These are phyloP conservation scores for Fomitopsis pinicola DNA, from an alignment of 1,284 basidiomycete genomes.

Conservation along the genomic window DNA sequence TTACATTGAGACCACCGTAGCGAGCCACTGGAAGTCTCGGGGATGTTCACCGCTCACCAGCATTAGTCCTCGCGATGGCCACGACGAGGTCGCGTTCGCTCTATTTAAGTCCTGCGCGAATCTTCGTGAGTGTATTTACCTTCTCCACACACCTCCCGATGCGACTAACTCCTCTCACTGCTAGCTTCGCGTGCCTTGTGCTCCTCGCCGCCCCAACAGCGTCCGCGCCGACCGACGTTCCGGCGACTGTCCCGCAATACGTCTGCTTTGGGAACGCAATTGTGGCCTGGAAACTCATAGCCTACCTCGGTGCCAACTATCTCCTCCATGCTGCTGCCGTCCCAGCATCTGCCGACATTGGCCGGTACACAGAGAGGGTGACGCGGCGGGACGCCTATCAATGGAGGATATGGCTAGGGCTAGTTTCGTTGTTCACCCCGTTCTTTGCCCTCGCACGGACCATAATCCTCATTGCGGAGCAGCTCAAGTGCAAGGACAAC, in stretches of 20 bases:
- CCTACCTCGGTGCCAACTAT: slow-evolving; percentile 1
- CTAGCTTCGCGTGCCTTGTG: not conserved
- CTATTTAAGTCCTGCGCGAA: too few relatives aligned
- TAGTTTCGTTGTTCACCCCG: not conserved
- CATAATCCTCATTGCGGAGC: slow-evolving; percentile 3
- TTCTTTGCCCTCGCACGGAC: slow-evolving; percentile 3
- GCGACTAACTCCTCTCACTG: not conserved
- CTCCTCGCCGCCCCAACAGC: not conserved
- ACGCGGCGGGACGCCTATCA: not conserved
- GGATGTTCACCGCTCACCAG: too few relatives aligned
- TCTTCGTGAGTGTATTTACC: too few relatives aligned
- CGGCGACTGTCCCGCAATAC: not conserved
- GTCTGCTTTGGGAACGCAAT: not conserved
- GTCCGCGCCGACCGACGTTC: not conserved
- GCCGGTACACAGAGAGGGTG: slow-evolving; percentile 2
- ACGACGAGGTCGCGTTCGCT: too few relatives aligned
- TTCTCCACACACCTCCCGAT: too few relatives aligned
- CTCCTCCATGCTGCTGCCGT: slow-evolving; percentile 1
- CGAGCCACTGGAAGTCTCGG: too few relatives aligned
- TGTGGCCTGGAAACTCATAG: not conserved
- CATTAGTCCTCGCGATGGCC: too few relatives aligned
- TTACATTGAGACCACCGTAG: too few relatives aligned
- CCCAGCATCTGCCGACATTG: not conserved
- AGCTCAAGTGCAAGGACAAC: slow-evolving; percentile 1
- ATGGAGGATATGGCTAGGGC: not conserved